A percentile compares a stretch with the other conserved stretches of the same genome.
These are phyloP conservation scores for Phoma sp. DNA, from an alignment of 2,329 filamentous ascomycete genomes.

Conservation along the genomic window DNA sequence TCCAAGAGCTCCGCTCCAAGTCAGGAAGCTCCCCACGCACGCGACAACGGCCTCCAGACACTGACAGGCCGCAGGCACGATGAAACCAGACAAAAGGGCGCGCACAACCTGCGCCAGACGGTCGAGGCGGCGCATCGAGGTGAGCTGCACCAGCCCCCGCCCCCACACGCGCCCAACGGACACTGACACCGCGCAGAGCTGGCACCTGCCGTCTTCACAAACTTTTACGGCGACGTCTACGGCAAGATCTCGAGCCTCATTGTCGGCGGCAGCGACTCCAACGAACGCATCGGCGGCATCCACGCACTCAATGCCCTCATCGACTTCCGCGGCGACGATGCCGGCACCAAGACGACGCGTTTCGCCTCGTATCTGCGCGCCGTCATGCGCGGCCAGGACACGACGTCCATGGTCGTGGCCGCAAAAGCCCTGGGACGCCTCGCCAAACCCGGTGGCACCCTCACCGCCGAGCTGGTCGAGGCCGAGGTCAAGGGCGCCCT, in stretches of 20 bases:
- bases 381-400: slow-evolving; percentile 88
- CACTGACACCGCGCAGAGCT: slow-evolving; percentile 65
- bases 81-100: slow-evolving; percentile 53
- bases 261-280: slow-evolving; percentile 82
- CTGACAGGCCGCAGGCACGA: slow-evolving; percentile 49
- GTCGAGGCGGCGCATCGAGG: slow-evolving; percentile 56
- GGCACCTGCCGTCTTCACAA: slow-evolving; percentile 76
- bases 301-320: slow-evolving; percentile 91
- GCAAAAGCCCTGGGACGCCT: slow-evolving; percentile 88
- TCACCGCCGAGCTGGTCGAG: slow-evolving; percentile 95
- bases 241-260: slow-evolving; percentile 74
- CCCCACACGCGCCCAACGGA: slow-evolving; percentile 24
- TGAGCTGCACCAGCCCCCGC: slow-evolving; percentile 32
- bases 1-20: slow-evolving; percentile 64
- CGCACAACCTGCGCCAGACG: slow-evolving; percentile 51
- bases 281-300: slow-evolving; percentile 89
- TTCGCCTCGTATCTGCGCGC: slow-evolving; percentile 90
- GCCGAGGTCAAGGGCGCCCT: slow-evolving; percentile 95
- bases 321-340: slow-evolving; percentile 95
- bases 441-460: slow-evolving; percentile 87
- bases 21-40: slow-evolving; percentile 32
- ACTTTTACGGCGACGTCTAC: slow-evolving; percentile 72
- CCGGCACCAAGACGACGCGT: slow-evolving; percentile 89
- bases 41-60: background rate
- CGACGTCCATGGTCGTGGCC: slow-evolving; percentile 86